These are phyloP conservation scores for Eragrostis tef DNA, from an alignment of 202 grass and related monocot genomes.

Conservation along the genomic window DNA sequence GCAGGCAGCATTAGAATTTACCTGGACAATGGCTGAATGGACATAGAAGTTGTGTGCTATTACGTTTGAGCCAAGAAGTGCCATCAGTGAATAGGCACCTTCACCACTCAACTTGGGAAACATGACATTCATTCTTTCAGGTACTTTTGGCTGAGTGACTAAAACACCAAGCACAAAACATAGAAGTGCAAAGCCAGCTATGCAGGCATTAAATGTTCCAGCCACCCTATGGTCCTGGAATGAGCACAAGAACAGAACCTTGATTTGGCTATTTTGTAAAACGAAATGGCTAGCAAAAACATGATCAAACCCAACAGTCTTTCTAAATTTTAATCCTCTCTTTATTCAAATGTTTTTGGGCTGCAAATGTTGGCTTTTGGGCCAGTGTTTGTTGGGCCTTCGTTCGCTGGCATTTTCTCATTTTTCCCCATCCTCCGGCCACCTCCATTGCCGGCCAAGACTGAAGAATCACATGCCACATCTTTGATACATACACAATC, in stretches of 20 bases:
- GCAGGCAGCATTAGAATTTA: not conserved
- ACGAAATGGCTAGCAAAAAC: too few relatives aligned
- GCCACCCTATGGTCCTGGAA: slow-evolving; percentile 58
- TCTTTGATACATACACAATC: too few relatives aligned
- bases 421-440: too few relatives aligned
- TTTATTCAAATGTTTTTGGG: too few relatives aligned
- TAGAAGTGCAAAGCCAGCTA: slow-evolving; percentile 70
- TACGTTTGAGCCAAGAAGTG: slow-evolving; percentile 78
- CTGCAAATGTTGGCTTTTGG: too few relatives aligned
- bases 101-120: slow-evolving; percentile 88
- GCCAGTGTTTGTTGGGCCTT: too few relatives aligned
- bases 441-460: too few relatives aligned
- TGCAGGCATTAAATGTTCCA: slow-evolving; percentile 53
- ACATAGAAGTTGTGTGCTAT: slow-evolving; percentile 82
- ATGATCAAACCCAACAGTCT: too few relatives aligned
- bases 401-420: too few relatives aligned
- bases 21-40: slow-evolving; percentile 81
- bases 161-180: slow-evolving; percentile 80
- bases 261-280: too few relatives aligned
- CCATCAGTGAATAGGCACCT: slow-evolving; percentile 81
- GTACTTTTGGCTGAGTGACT: slow-evolving; percentile 74
- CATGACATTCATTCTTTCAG: slow-evolving; percentile 64
- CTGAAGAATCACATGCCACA: too few relatives aligned
- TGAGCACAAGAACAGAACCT: slow-evolving; percentile 2
- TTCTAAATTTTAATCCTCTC: too few relatives aligned